These are phyloP conservation scores for Fusarium goolgardi DNA, from an alignment of 2,329 filamentous ascomycete species.

Conservation along the genomic window DNA sequence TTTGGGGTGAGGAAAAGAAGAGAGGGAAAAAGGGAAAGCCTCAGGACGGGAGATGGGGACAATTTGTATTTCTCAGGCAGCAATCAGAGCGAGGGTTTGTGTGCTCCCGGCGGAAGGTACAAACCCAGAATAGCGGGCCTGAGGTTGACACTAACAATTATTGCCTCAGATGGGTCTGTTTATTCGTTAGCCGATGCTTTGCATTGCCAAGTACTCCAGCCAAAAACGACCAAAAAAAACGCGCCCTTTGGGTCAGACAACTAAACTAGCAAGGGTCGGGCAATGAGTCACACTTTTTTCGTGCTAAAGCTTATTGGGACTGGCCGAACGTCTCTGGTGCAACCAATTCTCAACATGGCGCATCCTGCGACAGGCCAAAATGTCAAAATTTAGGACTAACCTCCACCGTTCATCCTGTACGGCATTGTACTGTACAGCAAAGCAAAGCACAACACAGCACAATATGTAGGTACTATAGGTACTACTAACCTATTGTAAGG, in stretches of 20 bases:
- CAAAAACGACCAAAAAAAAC: background rate
- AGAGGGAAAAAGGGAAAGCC: constrained; percentile 47
- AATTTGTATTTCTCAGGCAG: constrained; percentile 63
- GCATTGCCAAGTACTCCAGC: constrained; percentile 30
- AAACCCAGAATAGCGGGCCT: constrained; percentile 38
- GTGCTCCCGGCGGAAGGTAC: constrained; percentile 27
- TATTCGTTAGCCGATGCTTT: constrained; percentile 25
- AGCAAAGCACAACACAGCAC: background rate
- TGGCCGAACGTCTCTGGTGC: constrained; percentile 44
- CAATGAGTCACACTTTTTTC: constrained; percentile 53
- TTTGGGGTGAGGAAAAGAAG: constrained; percentile 52
- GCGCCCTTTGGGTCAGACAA: constrained; percentile 42
- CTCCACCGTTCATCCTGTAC: constrained; percentile 25
- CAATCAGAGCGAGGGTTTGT: constrained; percentile 48
- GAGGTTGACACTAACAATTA: constrained; percentile 30
- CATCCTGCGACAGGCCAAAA: constrained; percentile 27
- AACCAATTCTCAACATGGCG: constrained; percentile 43
- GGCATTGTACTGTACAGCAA: background rate
- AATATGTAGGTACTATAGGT: background rate
- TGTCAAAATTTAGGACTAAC: constrained; percentile 16
- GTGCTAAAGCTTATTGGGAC: constrained; percentile 47
- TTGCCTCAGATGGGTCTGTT: background rate
- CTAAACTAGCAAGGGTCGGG: constrained; percentile 41
- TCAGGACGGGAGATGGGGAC: constrained; percentile 44
- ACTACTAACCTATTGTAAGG: background rate